Percentiles rank a stretch among this genome's conserved stretches.
phyloP scores from a whole-genome alignment of 768 basidiomycete genomes.

The Filobasidium wieringae region DNA sequence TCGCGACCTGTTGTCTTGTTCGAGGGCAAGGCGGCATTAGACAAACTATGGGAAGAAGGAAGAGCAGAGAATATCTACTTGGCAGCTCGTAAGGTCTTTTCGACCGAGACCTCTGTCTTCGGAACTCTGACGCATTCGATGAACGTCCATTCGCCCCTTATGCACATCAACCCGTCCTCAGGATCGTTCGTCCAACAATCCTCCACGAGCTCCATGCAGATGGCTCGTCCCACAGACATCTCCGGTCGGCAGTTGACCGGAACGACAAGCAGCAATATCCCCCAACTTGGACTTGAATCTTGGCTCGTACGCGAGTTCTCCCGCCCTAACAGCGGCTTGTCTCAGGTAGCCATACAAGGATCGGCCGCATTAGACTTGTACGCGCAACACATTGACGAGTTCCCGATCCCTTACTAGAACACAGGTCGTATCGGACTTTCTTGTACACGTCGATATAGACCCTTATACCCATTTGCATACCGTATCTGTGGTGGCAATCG shows the following conservation, averaged over 20 bases:
- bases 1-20: constrained; percentile 1
- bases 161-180: too few species aligned
- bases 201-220: too few species aligned
- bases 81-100: neutral
- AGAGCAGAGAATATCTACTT: neutral
- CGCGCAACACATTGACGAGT: neutral
- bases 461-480: too few species aligned
- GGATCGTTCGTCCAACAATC: too few species aligned
- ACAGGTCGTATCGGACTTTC: too few species aligned
- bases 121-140: neutral
- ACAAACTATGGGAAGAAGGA: constrained; percentile 1
- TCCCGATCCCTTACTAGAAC: too few species aligned
- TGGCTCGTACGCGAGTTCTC: neutral
- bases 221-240: too few species aligned
- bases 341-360: neutral
- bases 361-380: neutral
- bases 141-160: too few species aligned
- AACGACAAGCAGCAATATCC: too few species aligned
- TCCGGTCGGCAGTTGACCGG: too few species aligned
- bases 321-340: neutral
- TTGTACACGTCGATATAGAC: too few species aligned
- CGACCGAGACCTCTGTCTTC: neutral
- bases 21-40: neutral
- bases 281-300: neutral
- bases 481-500: too few species aligned